Conservation (phyloP, 106 monocot genomes). For the Phalaenopsis equestris region DNA sequence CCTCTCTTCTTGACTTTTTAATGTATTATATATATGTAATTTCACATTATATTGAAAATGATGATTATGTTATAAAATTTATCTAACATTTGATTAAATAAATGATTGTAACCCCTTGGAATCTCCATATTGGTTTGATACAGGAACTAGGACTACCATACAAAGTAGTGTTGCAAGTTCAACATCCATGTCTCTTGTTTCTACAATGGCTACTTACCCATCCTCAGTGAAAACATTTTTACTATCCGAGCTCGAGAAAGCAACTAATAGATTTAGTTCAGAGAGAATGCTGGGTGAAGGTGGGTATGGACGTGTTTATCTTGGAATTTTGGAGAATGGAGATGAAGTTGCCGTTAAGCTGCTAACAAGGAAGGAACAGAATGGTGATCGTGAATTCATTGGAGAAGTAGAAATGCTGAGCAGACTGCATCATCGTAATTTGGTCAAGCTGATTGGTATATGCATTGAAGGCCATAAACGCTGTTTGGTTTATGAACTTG, state of each 20-base stretch:
- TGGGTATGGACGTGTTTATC: slow-evolving; percentile 66
- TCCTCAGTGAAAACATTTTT: slow-evolving; percentile 71
- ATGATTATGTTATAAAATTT: not conserved
- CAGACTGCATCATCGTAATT: slow-evolving; percentile 90
- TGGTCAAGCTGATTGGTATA: slow-evolving; percentile 94
- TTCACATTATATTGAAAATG: not conserved
- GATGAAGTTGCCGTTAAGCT: slow-evolving; percentile 71
- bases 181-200: slow-evolving; percentile 40
- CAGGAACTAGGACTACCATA: slow-evolving; percentile 42
- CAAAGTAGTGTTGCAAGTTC: slow-evolving; percentile 57
- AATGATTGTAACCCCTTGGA: not conserved
- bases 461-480: slow-evolving; percentile 68
- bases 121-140: slow-evolving; percentile 1
- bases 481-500: slow-evolving; percentile 69
- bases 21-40: not conserved
- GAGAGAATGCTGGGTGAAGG: slow-evolving; percentile 62
- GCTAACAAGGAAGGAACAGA: slow-evolving; percentile 24
- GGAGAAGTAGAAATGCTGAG: slow-evolving; percentile 79
- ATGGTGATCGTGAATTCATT: slow-evolving; percentile 38
- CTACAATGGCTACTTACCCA: slow-evolving; percentile 47
- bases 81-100: not conserved
- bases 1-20: not conserved
- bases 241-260: slow-evolving; percentile 56
- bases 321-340: slow-evolving; percentile 53
- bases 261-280: slow-evolving; percentile 59